Percentiles rank a stretch among this genome's conserved stretches.
Conservation (phyloP, 2,329 filamentous ascomycete genomes). For the Xylaria sp. region DNA sequence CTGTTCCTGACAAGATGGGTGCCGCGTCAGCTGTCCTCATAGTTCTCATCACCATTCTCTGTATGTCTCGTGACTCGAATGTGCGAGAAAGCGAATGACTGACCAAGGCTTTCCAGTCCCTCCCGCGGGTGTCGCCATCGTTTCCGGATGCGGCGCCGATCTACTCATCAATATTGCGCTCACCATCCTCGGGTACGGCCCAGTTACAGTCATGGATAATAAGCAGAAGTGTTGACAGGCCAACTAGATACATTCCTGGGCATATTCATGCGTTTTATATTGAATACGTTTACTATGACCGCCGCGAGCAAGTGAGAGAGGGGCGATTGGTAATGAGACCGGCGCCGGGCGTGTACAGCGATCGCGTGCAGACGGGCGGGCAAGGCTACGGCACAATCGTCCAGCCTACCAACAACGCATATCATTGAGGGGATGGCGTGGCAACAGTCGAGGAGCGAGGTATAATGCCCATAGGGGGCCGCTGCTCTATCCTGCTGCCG, state of each 20-base stretch:
- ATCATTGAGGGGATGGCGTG: background rate
- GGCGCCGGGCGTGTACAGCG: slow-evolving; percentile 74
- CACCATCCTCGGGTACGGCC: slow-evolving; percentile 65
- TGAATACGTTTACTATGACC: slow-evolving; percentile 83
- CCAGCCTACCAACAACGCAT: slow-evolving; percentile 21
- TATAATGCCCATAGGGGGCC: no score
- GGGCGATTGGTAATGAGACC: slow-evolving; percentile 59
- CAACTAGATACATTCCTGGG: slow-evolving; percentile 71
- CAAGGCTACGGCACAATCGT: slow-evolving; percentile 64
- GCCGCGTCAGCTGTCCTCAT: slow-evolving; percentile 55
- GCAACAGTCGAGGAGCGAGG: no score
- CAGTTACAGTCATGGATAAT: background rate
- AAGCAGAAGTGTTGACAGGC: background rate
- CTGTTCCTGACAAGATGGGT: slow-evolving; percentile 48
- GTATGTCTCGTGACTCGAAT: slow-evolving; percentile 50
- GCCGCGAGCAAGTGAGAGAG: slow-evolving; percentile 65
- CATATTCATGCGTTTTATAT: slow-evolving; percentile 82
- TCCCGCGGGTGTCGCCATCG: slow-evolving; percentile 66
- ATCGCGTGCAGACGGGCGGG: slow-evolving; percentile 75
- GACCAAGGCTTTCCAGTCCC: slow-evolving; percentile 56
- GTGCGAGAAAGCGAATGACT: slow-evolving; percentile 30
- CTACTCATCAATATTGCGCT: slow-evolving; percentile 71
- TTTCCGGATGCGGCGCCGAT: slow-evolving; percentile 70
- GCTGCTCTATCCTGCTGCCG: no score
- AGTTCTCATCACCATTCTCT: slow-evolving; percentile 58